Base-by-base conservation (phyloP, 129 eudicot genomes). In the Scalesia atractyloides region DNA sequence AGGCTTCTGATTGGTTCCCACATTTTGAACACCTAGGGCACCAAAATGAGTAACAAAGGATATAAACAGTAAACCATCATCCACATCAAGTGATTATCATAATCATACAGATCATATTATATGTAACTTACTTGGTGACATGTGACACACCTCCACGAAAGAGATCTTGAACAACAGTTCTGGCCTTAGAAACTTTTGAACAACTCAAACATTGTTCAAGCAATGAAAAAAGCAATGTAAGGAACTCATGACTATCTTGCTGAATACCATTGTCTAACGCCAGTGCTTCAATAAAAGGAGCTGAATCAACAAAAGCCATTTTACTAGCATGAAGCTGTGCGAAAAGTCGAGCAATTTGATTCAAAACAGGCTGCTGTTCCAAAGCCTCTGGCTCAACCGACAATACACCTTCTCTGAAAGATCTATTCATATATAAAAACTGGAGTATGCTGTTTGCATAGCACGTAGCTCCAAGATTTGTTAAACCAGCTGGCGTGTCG, bases 381-480 rank as follows among this genome's bases (percentile, higher is more conserved):
- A 90, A 68, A 54, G 90, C 89, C 53, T 87, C 91, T 66, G 82
- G 86, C 66, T 94, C 99, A 77, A 88, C 86, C 39, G 89, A 90
- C 69, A 86, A 79, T 26, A 94, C 84, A 78, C 97, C 97, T 62
- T 84, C 93, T 73, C 99, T 83, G 69, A 94, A 94, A 33, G 92
- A 77, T 77, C 85, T 88, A 66, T 90, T 90, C 99, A 90, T 94
- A 76, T 82, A 94, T 37, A 94, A 81, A 57, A 87, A 94, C 73
- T 94, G 99, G 24, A 94, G 94, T 67, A 94, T 94, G 89, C 99
- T 94, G 79, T 94, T 94, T 9, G 99, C 99, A 83, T 94, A 94
- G 76, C 99, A 94, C 1, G 99, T 94, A 13, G 99, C 99, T 22
- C 99, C 99, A 37, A 94, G 83, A 83, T 94, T 94, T 36, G 96